Evolutionary conservation across 306 rosid genomes (phyloP), one percentile per base, ranked within the genome.

Genomic region (Casuarina glauca): DNA sequence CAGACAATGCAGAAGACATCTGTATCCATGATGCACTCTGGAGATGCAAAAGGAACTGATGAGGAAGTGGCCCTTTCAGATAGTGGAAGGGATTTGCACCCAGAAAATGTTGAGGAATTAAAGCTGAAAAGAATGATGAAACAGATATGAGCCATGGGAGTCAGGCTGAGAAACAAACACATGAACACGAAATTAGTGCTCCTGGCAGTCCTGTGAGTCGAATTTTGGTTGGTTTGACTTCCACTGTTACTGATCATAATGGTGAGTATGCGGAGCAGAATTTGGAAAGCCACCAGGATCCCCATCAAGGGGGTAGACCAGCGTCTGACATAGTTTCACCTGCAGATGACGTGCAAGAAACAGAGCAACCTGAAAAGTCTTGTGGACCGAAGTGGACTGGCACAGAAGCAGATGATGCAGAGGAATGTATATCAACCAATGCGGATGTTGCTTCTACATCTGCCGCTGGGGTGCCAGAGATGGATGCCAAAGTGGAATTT

Each of bases 401-500:
- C 67, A 55, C 53, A 35, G 85, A 83, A 69, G 81, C 90, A 66
- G 85, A 72, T 36, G 87, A 61, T 68, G 74, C 77, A 6, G 78
- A 53, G 68, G 91, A 87, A 69, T 58, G 60, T 63, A 80, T 82
- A 19, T 70, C 58, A 5, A 53, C 79, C 43, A 46, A 58, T 79
- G 86, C 60, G 52, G 77, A 70, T 79, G 75, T 76, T 32, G 44
- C 80, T 42, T 49, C 61, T 38, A 9, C 16, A 39, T 53, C 75
- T 81, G 84, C 86, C 46, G 63, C 81, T 12, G 81, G 70, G 70
- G 70, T 74, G 57, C 70, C 89, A 7, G 93, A 86, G 84, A 19
- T 71, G 10, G 82, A 80, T 46, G 93, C 83, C 12, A 95, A 80
- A 78, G 79, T 93, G 72, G 95, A 93, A 84, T 96, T 96, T 52